Evolutionary conservation across 192 early-diverging fungal species (phyloP).

Genomic region (Gamsiella multidivaricata): DNA sequence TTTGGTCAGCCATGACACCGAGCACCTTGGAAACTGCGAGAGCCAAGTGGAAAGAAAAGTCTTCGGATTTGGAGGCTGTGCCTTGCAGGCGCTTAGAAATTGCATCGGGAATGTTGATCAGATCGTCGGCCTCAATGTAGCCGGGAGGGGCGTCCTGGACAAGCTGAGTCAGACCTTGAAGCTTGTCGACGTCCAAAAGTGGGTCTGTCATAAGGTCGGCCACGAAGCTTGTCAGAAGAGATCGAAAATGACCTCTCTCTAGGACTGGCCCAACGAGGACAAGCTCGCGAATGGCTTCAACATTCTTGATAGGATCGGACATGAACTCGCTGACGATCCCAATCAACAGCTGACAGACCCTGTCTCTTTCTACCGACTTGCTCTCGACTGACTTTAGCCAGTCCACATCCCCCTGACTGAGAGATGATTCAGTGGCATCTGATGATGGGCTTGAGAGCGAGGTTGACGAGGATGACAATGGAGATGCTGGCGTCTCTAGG

Average conservation of each 20-base stretch:
- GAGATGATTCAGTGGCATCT: no score
- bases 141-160: background rate
- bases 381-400: background rate
- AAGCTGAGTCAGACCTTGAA: background rate
- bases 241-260: background rate
- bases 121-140: background rate
- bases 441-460: no score
- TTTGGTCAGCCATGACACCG: conserved; percentile 3
- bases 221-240: background rate
- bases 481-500: background rate
- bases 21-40: background rate
- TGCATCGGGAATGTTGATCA: background rate
- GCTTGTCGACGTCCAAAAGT: background rate
- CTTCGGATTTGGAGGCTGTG: background rate
- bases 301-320: background rate
- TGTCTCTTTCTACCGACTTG: background rate
- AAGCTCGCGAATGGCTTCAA: background rate
- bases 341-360: background rate
- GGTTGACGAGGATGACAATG: background rate
- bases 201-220: background rate
- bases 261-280: background rate
- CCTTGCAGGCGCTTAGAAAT: background rate
- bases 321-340: background rate
- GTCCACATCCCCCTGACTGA: background rate
- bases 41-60: background rate